phyloP scores from a whole-genome alignment of 371 early-diverging fungal genomes.

The Mucor saturninus region DNA sequence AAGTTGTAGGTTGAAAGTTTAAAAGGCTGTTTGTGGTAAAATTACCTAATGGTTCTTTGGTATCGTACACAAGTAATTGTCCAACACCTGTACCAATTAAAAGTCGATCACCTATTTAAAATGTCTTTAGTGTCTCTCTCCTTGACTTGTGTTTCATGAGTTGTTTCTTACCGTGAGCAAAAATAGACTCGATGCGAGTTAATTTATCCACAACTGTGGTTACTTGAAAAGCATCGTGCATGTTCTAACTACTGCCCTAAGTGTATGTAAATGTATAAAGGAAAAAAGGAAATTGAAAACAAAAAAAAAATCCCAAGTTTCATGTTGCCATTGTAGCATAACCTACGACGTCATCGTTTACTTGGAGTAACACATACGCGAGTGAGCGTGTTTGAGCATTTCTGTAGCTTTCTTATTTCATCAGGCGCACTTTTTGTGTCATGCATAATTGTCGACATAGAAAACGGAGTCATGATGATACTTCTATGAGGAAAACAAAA shows the following conservation, averaged over 20 bases:
- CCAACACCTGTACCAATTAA: conserved; percentile 76
- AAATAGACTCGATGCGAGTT: conserved; percentile 66
- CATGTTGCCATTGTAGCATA: background rate
- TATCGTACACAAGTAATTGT: conserved; percentile 72
- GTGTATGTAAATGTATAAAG: no score
- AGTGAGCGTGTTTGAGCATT: no score
- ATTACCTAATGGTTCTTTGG: conserved; percentile 66
- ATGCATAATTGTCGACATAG: no score
- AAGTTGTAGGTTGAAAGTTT: background rate
- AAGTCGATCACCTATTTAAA: conserved; percentile 67
- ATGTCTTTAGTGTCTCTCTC: background rate
- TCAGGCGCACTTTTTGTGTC: no score
- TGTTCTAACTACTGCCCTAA: conserved; percentile 12
- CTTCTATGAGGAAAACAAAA: no score
- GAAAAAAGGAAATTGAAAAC: background rate
- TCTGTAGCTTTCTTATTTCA: no score
- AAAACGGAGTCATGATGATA: no score
- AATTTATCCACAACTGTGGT: conserved; percentile 70
- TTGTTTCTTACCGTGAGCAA: conserved; percentile 60
- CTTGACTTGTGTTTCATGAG: background rate
- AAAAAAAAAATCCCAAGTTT: conserved; percentile 3
- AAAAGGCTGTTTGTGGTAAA: background rate
- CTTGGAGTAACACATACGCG: no score
- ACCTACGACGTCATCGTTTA: no score
- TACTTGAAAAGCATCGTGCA: conserved; percentile 74